Evolutionary conservation across 768 basidiomycete species (phyloP), one percentile per base, ranked within the genome.

Genomic region (Termitomyces sp.): DNA sequence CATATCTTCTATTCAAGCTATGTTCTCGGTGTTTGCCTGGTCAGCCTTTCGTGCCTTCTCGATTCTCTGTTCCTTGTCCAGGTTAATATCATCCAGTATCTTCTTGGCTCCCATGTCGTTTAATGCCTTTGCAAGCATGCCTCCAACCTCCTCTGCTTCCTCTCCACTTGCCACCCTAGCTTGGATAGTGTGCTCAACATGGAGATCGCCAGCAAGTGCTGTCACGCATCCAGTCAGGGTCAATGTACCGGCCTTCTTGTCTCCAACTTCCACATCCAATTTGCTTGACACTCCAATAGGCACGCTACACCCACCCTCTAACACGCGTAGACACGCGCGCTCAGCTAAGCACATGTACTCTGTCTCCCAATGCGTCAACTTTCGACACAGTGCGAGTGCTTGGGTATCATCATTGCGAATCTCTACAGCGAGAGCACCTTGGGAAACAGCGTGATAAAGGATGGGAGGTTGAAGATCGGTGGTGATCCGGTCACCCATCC

Each of bases 241-340:
- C 56, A 99, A 71, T 40, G 66, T 72, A 0, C 69, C 74, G 1
- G 66, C 58, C 43, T 67, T 66, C 41, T 45, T 40, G 22, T 58
- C 61, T 12, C 57, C 60, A 11, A 60, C 65, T 24, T 66, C 72
- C 11, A 66, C 64, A 15, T 69, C 68, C 54, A 88, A 68, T 45
- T 67, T 71, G 28, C 83, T 85, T 49, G 77, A 74, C 28, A 92
- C 86, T 3, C 95, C 96, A 15, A 99, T 94, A 2, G 96, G 96
- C 0, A 99, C 95, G 58, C 91, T 94, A 72, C 97, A 99, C 24
- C 97, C 97, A 28, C 97, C 97, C 70, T 98, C 97, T 51, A 98
- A 76, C 22, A 87, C 85, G n/a, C 87, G 77, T 59, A 98, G 74
- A 69, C 90, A 88, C 1, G 88, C 90, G 14, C 97, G 82, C 71